Evolutionary conservation across 2,329 filamentous ascomycete genomes (phyloP), one percentile per base, ranked within the genome.

Genomic region (Scedosporium aurantiacum): DNA sequence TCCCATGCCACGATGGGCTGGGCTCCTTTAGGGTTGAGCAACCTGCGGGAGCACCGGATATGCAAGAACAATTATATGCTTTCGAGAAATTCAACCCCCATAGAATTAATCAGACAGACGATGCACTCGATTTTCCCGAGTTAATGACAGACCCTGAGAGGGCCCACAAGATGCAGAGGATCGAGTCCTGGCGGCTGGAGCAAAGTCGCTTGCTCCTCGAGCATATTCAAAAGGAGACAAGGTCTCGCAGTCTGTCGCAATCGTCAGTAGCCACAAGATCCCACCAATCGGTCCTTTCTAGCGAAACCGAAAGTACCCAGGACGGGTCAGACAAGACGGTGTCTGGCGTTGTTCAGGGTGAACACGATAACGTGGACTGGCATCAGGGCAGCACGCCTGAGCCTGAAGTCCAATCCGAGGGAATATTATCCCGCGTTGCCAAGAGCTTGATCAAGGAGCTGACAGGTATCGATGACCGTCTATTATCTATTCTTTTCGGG

Each of bases 1-100:
- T 99, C n/a, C 94, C 94, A 0, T 84, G 86, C 1, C 94, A 99
- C 70, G 92, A 99, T 77, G 94, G 94, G 1, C 75, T 97, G 55
- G 94, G 94, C 4, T 90, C 88, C 5, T 99, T 99, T 72, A 83
- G 79, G 73, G 63, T 90, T 69, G 71, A 90, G 75, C 70, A 84
- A 65, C 75, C 82, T 70, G 69, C 77, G 64, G 69, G 81, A 65
- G 77, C 77, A 2, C 69, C 74, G 1, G 81, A 84, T 52, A 80
- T 91, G 23, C 91, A 96, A 70, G 88, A 96, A 64, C 89, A 93
- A 65, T 75, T 97, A 56, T 97, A 91, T 79, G 88, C 90, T 63
- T 94, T 96, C 71, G 93, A 97, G 72, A 83, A 84, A 64, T 90
- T 88, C 73, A 95, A 95, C 66, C 89, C 90, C 0, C 82, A 83